Conservation (phyloP, 768 basidiomycete species). For the Tricholomella constricta region DNA sequence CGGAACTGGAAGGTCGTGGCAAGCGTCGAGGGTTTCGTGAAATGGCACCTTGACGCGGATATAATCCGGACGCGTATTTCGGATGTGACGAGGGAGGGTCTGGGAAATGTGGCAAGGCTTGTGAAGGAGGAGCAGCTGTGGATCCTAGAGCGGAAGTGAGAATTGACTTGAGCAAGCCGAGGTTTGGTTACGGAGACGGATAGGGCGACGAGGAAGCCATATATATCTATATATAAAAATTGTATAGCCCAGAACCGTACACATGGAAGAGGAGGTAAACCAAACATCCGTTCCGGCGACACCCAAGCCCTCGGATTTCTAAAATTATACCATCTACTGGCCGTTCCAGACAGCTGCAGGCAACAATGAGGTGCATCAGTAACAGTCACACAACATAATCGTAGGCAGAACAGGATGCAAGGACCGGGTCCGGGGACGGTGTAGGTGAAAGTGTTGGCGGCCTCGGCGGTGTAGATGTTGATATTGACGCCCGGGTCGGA, state of each 20-base stretch:
- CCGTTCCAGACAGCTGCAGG: constrained; percentile 25
- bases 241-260: too few relatives aligned
- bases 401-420: constrained; percentile 8
- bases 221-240: too few relatives aligned
- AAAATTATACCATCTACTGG: constrained; percentile 9
- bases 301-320: too few relatives aligned
- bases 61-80: constrained; percentile 17
- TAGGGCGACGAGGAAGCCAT: too few relatives aligned
- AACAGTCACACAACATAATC: too few relatives aligned
- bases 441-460: constrained; percentile 33
- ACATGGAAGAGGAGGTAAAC: too few relatives aligned
- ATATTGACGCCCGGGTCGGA: constrained; percentile 38
- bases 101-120: constrained; percentile 35
- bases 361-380: too few relatives aligned
- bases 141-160: constrained; percentile 43
- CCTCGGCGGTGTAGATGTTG: constrained; percentile 38
- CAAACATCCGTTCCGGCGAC: too few relatives aligned
- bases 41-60: constrained; percentile 33
- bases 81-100: constrained; percentile 22
- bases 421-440: constrained; percentile 35
- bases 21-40: constrained; percentile 30
- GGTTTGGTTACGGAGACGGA: too few relatives aligned
- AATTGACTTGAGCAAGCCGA: not conserved
- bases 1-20: constrained; percentile 46
- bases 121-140: constrained; percentile 44